Percentiles rank a stretch among this genome's conserved stretches.
phyloP scores from a whole-genome alignment of 1,284 basidiomycete species.

The Heliocybe sulcata region DNA sequence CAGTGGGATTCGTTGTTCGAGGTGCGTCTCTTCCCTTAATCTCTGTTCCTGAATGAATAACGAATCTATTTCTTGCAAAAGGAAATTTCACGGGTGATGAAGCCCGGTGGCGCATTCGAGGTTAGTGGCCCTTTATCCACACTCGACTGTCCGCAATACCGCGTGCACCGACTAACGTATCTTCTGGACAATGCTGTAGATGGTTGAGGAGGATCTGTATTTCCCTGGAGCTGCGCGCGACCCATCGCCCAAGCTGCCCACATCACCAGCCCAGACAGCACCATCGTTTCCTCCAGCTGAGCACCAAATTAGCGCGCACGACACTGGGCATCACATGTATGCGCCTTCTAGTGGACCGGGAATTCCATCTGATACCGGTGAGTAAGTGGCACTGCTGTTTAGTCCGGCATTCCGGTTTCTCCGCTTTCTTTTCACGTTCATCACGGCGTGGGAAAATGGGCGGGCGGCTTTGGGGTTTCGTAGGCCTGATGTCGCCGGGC shows the following conservation, averaged over 20 bases:
- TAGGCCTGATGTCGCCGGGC: no score
- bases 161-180: neutral
- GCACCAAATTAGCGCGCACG: neutral
- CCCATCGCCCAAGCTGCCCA: conserved; percentile 1
- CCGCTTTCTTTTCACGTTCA: no score
- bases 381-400: no score
- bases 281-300: neutral
- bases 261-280: neutral
- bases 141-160: neutral
- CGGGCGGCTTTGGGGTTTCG: no score
- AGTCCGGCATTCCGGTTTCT: no score
- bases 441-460: neutral
- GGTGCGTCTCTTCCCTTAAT: conserved; percentile 14
- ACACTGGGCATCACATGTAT: neutral
- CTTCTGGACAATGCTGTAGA: conserved; percentile 25
- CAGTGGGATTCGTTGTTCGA: conserved; percentile 62
- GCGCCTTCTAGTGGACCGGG: neutral
- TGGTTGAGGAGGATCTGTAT: conserved; percentile 64
- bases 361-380: neutral
- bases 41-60: conserved; percentile 4
- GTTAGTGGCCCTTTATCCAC: conserved; percentile 24
- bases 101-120: conserved; percentile 59
- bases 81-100: conserved; percentile 61
- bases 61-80: conserved; percentile 8
- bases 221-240: conserved; percentile 47